A percentile compares a stretch with the other conserved stretches of the same genome.
phyloP scores from a whole-genome alignment of 148 eudicot species.

The Diospyros kaki region DNA sequence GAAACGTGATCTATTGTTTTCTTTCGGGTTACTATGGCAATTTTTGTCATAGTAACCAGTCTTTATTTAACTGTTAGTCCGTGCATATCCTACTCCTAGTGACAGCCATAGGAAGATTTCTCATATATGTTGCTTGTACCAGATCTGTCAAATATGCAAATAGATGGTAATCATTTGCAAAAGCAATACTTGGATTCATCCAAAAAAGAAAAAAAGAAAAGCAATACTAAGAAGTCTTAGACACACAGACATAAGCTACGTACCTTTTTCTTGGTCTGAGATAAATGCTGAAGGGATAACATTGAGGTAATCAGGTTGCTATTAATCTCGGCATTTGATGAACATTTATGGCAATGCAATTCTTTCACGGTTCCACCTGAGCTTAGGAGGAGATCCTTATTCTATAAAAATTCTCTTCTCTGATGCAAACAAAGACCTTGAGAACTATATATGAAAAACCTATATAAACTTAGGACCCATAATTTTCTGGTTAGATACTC shows the following conservation, averaged over 20 bases:
- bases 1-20: neutral
- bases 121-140: neutral
- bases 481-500: constrained; percentile 1
- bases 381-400: neutral
- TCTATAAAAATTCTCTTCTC: too few species aligned
- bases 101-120: neutral
- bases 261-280: neutral
- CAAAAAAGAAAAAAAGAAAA: too few species aligned
- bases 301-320: neutral
- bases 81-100: too few species aligned
- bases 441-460: neutral
- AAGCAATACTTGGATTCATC: too few species aligned
- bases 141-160: too few species aligned
- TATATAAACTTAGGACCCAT: neutral
- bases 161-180: too few species aligned
- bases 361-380: neutral
- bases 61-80: too few species aligned
- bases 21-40: too few species aligned
- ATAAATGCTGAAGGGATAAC: neutral
- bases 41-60: too few species aligned
- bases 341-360: neutral
- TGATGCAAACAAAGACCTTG: too few species aligned
- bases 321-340: neutral
- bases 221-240: too few species aligned
- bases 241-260: too few species aligned